These are phyloP conservation scores for Penicillium goetzii DNA, from an alignment of 495 filamentous ascomycete genomes.

Conservation along the genomic window DNA sequence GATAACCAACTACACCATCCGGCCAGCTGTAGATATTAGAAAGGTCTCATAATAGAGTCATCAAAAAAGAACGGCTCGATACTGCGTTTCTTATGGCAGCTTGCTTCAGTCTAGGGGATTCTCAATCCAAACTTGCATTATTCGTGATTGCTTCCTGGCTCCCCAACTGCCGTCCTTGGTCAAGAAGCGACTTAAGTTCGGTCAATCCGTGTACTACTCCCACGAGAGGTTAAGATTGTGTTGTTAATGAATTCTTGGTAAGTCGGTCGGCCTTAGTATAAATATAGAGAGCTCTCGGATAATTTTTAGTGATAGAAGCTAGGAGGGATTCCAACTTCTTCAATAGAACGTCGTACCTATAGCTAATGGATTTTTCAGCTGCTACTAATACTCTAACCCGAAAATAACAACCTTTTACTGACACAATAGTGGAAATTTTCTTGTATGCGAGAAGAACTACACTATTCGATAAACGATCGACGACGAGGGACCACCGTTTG, in stretches of 20 bases:
- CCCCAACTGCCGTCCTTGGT: not conserved
- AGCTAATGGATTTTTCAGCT: not conserved
- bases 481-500: too few relatives aligned
- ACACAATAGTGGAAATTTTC: not conserved
- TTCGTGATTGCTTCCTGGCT: not conserved
- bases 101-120: not conserved
- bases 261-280: not conserved
- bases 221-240: not conserved
- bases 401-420: not conserved
- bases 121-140: not conserved
- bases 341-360: not conserved
- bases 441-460: not conserved
- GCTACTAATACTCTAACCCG: too few relatives aligned
- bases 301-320: not conserved
- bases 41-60: conserved; percentile 33
- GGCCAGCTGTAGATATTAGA: conserved; percentile 17
- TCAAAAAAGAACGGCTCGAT: conserved; percentile 35
- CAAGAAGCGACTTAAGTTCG: not conserved
- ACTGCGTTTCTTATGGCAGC: too few relatives aligned
- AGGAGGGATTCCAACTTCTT: not conserved
- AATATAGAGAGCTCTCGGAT: not conserved
- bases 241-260: not conserved
- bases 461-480: too few relatives aligned
- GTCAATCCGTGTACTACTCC: not conserved
- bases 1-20: conserved; percentile 19